Percentiles rank a stretch among this genome's conserved stretches.
Evolutionary conservation across 2,329 filamentous ascomycete species (phyloP).

Genomic region (Aspergillus tanneri): DNA sequence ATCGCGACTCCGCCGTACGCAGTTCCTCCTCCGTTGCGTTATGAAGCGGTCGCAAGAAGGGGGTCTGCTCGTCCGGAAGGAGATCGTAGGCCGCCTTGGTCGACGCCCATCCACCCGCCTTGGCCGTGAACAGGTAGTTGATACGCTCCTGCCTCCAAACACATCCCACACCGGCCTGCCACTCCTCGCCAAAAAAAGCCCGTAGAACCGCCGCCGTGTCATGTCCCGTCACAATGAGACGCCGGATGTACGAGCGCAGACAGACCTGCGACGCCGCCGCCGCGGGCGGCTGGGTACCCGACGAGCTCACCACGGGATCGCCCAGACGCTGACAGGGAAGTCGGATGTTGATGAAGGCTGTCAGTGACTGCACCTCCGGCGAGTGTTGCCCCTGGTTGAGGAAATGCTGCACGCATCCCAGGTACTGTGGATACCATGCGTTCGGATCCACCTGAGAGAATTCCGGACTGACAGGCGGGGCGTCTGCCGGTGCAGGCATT

Average conservation of each 20-base stretch:
- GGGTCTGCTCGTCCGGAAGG: slow-evolving; percentile 75
- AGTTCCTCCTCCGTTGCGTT: slow-evolving; percentile 77
- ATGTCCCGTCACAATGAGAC: slow-evolving; percentile 87
- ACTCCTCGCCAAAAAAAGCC: slow-evolving; percentile 90
- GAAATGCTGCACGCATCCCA: slow-evolving; percentile 84
- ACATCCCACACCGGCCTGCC: slow-evolving; percentile 72
- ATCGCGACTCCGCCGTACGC: slow-evolving; percentile 72
- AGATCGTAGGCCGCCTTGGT: slow-evolving; percentile 92
- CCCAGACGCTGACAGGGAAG: slow-evolving; percentile 73
- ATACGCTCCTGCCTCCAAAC: slow-evolving; percentile 84
- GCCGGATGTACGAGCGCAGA: slow-evolving; percentile 84
- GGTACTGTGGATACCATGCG: slow-evolving; percentile 87
- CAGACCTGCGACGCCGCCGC: slow-evolving; percentile 50
- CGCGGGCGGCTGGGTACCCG: slow-evolving; percentile 13
- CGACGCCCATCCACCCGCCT: slow-evolving; percentile 82
- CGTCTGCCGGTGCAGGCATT: slow-evolving; percentile 13
- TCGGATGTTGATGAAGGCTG: slow-evolving; percentile 87
- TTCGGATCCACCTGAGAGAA: slow-evolving; percentile 62
- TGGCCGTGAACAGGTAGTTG: slow-evolving; percentile 93
- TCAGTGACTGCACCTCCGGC: slow-evolving; percentile 75
- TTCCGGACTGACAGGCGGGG: slow-evolving; percentile 19
- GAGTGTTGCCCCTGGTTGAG: slow-evolving; percentile 83
- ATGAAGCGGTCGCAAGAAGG: slow-evolving; percentile 78
- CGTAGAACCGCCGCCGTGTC: slow-evolving; percentile 80
- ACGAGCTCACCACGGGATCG: slow-evolving; percentile 42